Evolutionary conservation across 2,329 filamentous ascomycete species (phyloP).

Genomic region (Didymella glomerata): DNA sequence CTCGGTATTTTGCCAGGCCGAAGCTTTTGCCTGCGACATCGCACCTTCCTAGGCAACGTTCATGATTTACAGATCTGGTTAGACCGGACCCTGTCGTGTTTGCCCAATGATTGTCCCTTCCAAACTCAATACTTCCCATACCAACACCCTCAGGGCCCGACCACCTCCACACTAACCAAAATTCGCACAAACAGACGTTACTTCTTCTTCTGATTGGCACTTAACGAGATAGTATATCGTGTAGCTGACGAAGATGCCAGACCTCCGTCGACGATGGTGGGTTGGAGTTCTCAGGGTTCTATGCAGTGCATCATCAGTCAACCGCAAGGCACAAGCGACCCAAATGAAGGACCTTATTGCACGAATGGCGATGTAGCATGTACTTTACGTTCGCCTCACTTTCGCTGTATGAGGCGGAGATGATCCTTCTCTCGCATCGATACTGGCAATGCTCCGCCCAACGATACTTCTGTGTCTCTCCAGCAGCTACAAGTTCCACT

Average conservation of each 20-base stretch:
- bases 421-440: neutral
- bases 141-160: neutral
- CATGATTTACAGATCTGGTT: neutral
- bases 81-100: neutral
- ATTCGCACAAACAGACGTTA: neutral
- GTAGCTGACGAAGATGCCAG: neutral
- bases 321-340: neutral
- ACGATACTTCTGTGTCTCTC: neutral
- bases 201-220: neutral
- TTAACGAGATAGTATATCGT: neutral
- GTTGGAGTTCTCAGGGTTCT: neutral
- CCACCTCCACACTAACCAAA: neutral
- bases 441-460: neutral
- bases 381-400: neutral
- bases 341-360: neutral
- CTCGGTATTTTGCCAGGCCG: neutral
- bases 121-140: neutral
- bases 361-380: neutral
- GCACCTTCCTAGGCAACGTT: neutral
- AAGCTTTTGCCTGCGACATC: neutral
- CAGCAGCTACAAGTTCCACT: neutral
- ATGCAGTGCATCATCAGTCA: neutral
- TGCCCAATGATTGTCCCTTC: neutral
- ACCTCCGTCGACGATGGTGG: neutral
- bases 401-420: neutral